Conservation (phyloP, 2,329 filamentous ascomycete species). For the Apiospora phragmitis region DNA sequence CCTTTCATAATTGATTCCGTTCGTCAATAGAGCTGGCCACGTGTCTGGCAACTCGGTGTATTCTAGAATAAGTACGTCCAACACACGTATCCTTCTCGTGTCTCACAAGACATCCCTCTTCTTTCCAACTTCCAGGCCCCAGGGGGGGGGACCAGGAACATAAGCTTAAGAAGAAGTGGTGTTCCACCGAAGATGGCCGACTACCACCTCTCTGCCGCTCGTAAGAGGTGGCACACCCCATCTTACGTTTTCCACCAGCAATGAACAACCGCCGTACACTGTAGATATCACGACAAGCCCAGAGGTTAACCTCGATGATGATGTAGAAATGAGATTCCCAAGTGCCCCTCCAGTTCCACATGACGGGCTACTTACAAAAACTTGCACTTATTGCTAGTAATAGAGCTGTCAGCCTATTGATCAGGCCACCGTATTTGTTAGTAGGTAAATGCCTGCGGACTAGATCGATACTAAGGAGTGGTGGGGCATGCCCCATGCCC, state of each 20-base stretch:
- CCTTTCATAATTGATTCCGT: background rate
- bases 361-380: background rate
- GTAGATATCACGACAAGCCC: background rate
- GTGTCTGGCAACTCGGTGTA: conserved; percentile 4
- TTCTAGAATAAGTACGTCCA: conserved; percentile 7
- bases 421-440: background rate
- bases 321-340: conserved; percentile 9
- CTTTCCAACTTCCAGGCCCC: background rate
- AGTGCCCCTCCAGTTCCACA: conserved; percentile 7
- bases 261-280: background rate
- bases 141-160: background rate
- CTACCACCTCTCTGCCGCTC: background rate
- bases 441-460: background rate
- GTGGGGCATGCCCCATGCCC: conserved; percentile 1
- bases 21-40: background rate
- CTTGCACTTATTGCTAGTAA: background rate
- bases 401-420: conserved; percentile 5
- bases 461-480: background rate
- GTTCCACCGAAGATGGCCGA: background rate
- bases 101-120: conserved; percentile 6
- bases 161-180: conserved; percentile 10
- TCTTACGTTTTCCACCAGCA: conserved; percentile 1
- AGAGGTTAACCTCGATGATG: conserved; percentile 3
- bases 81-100: background rate
- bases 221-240: conserved; percentile 1